Conservation (phyloP, 2,329 filamentous ascomycete genomes). For the Xylariaceae sp. region DNA sequence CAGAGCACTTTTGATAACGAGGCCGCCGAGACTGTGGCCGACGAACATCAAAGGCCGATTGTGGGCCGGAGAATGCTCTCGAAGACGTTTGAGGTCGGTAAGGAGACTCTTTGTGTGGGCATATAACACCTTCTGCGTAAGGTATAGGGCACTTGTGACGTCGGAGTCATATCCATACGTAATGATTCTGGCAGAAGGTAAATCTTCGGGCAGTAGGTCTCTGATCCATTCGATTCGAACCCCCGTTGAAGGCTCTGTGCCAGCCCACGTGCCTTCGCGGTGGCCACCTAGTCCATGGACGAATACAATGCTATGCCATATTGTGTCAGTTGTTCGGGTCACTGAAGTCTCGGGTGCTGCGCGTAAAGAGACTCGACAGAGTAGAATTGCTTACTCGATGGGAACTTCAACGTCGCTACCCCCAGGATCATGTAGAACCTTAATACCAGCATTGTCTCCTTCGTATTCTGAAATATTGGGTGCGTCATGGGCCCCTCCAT, state of each 20-base stretch:
- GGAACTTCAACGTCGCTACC: no score
- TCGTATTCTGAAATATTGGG: no score
- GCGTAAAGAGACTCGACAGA: no score
- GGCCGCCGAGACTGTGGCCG: neutral
- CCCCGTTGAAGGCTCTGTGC: neutral
- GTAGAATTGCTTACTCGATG: no score
- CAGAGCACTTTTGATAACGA: neutral
- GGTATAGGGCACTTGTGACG: neutral
- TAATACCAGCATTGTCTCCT: no score
- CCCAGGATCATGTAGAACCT: no score
- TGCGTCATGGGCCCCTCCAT: no score
- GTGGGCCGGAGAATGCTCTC: neutral
- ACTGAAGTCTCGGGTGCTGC: no score
- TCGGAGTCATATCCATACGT: constrained; percentile 2
- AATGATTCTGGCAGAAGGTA: neutral
- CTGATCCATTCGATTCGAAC: neutral
- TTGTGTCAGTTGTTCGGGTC: no score
- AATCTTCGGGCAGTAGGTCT: neutral
- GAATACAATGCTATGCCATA: neutral
- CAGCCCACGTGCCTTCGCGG: neutral
- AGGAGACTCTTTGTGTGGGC: neutral
- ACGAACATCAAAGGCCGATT: neutral
- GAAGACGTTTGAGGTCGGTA: no score
- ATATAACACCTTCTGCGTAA: neutral
- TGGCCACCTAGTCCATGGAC: neutral